phyloP scores from a whole-genome alignment of 2,329 filamentous ascomycete genomes.

The Diplodia scrobiculata region DNA sequence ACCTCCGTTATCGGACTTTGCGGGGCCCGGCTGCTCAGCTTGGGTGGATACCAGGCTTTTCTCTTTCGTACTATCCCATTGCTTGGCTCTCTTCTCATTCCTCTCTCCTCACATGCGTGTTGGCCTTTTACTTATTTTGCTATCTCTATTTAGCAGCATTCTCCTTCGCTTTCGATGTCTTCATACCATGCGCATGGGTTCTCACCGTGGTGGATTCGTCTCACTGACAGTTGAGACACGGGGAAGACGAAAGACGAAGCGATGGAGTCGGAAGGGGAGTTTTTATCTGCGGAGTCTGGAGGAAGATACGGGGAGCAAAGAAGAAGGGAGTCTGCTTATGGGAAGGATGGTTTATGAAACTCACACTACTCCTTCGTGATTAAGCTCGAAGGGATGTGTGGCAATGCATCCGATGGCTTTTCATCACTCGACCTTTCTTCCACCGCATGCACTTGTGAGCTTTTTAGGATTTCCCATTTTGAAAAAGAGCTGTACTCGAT shows the following conservation, averaged over 20 bases:
- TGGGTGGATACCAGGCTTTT: conserved; percentile 13
- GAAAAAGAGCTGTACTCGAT: background rate
- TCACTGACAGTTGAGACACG: background rate
- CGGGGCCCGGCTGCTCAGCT: background rate
- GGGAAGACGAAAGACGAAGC: background rate
- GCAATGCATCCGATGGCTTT: background rate
- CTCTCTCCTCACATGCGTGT: no score
- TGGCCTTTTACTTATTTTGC: background rate
- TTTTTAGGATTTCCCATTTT: no score
- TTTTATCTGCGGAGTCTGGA: background rate
- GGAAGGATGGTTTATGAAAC: background rate
- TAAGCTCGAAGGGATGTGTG: background rate
- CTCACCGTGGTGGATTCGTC: background rate
- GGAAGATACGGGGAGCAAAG: background rate
- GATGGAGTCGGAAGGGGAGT: background rate
- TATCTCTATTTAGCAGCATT: background rate
- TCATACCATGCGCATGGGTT: background rate
- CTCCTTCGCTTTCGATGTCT: background rate
- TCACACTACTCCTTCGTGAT: background rate
- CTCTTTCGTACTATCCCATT: background rate
- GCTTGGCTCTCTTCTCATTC: background rate
- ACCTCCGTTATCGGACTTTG: background rate
- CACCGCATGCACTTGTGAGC: no score
- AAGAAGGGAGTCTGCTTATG: background rate
- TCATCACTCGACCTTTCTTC: background rate